A percentile compares a stretch with the other conserved stretches of the same genome.
Conservation (phyloP, 805 yeast genomes). For the Metschnikowia drakensbergensis region DNA sequence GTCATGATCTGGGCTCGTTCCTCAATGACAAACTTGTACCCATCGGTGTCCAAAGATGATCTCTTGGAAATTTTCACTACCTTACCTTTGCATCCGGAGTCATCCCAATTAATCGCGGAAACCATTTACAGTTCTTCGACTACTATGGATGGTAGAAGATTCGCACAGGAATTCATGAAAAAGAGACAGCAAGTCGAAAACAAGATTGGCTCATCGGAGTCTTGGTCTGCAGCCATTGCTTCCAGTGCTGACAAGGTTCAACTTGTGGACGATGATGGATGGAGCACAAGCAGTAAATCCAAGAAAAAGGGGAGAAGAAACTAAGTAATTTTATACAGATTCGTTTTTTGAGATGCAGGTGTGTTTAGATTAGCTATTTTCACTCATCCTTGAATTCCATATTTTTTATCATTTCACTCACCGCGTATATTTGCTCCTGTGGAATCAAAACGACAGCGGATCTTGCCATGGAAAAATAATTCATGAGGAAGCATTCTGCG, state of each 20-base stretch:
- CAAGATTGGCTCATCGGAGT: constrained; percentile 39
- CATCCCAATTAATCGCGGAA: constrained; percentile 84
- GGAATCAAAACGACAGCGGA: constrained; percentile 60
- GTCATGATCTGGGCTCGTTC: constrained; percentile 70
- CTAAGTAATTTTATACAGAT: background rate
- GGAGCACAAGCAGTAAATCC: constrained; percentile 41
- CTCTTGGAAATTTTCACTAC: constrained; percentile 75
- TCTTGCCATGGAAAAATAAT: constrained; percentile 57
- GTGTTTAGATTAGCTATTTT: background rate
- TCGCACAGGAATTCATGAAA: constrained; percentile 84
- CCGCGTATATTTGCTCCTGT: constrained; percentile 40
- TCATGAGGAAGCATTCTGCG: constrained; percentile 43
- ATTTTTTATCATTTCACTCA: constrained; percentile 17
- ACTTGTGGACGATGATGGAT: constrained; percentile 43
- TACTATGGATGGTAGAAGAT: constrained; percentile 90
- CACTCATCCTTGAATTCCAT: constrained; percentile 2
- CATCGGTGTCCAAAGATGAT: constrained; percentile 73
- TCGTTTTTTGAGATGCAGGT: too few relatives aligned
- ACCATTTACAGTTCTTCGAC: constrained; percentile 85
- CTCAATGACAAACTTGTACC: constrained; percentile 62
- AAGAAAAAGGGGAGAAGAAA: constrained; percentile 37
- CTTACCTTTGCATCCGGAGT: constrained; percentile 70
- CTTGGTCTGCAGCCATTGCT: constrained; percentile 72
- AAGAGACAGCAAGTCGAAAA: constrained; percentile 72
- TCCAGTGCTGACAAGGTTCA: constrained; percentile 37